Percentiles rank a stretch among this genome's conserved stretches.
phyloP scores from a whole-genome alignment of 2,329 filamentous ascomycete species.

The Aspergillus sp. region DNA sequence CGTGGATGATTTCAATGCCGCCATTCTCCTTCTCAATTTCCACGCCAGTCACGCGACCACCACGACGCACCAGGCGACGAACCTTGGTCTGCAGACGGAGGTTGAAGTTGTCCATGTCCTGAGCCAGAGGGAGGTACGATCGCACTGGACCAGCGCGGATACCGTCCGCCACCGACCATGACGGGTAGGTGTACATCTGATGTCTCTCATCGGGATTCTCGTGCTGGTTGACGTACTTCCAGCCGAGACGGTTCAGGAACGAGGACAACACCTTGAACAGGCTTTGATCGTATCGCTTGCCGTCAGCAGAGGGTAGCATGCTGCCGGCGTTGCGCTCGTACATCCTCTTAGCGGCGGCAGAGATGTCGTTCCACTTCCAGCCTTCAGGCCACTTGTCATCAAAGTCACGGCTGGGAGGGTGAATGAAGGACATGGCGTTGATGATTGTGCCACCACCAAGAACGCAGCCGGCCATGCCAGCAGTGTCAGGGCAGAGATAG shows the following conservation, averaged over 20 bases:
- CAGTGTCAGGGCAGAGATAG: constrained; percentile 15
- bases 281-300: constrained; percentile 57
- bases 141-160: constrained; percentile 63
- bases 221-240: constrained; percentile 56
- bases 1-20: constrained; percentile 53
- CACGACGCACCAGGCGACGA: constrained; percentile 56
- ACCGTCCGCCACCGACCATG: constrained; percentile 59
- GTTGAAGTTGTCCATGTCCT: constrained; percentile 56
- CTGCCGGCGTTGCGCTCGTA: constrained; percentile 66
- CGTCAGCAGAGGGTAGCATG: constrained; percentile 57
- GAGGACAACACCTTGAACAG: constrained; percentile 56
- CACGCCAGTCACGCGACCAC: constrained; percentile 53
- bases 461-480: constrained; percentile 14
- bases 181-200: constrained; percentile 54
- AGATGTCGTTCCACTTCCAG: constrained; percentile 61
- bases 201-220: constrained; percentile 56
- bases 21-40: constrained; percentile 11
- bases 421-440: constrained; percentile 14
- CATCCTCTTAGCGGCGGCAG: constrained; percentile 52
- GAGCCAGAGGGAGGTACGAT: constrained; percentile 60
- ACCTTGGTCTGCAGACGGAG: constrained; percentile 60
- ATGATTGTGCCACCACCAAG: constrained; percentile 14
- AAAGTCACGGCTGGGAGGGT: constrained; percentile 56
- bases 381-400: constrained; percentile 64
- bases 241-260: constrained; percentile 55